Percentiles rank a stretch among this genome's conserved stretches.
Evolutionary conservation across 2,329 filamentous ascomycete species (phyloP).

Genomic region (Microdochium paspali): DNA sequence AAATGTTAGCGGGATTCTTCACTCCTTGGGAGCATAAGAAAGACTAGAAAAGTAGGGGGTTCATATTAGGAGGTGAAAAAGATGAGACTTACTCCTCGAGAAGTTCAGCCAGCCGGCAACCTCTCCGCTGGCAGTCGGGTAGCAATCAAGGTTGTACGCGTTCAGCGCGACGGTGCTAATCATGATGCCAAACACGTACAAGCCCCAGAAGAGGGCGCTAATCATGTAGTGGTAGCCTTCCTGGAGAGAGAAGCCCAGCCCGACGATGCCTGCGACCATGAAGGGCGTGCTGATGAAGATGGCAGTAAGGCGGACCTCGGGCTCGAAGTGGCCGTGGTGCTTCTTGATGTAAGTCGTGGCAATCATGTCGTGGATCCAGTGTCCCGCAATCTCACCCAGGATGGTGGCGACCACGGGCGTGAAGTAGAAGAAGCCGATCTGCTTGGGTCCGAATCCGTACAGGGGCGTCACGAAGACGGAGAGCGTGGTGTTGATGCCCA

Average conservation of each 20-base stretch:
- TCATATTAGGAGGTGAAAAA: background rate
- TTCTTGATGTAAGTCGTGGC: constrained; percentile 31
- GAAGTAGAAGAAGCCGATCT: constrained; percentile 49
- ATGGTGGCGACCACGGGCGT: constrained; percentile 43
- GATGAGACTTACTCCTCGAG: constrained; percentile 19
- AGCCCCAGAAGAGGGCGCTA: constrained; percentile 36
- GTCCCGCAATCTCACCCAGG: constrained; percentile 42
- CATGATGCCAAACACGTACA: constrained; percentile 48
- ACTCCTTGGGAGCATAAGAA: no score
- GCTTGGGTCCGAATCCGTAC: constrained; percentile 38
- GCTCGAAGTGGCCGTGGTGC: constrained; percentile 43
- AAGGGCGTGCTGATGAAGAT: constrained; percentile 36
- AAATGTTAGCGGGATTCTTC: no score
- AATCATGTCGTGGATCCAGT: constrained; percentile 45
- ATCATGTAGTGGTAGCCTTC: constrained; percentile 42
- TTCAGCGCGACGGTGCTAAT: constrained; percentile 40
- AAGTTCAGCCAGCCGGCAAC: constrained; percentile 43
- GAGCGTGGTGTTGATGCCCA: constrained; percentile 47
- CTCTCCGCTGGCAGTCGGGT: constrained; percentile 45
- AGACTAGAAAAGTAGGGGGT: no score
- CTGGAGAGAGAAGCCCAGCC: constrained; percentile 43
- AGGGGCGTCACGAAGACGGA: constrained; percentile 39
- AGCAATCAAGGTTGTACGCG: constrained; percentile 43
- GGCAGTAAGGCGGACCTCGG: constrained; percentile 42
- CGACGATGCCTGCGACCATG: constrained; percentile 37